Evolutionary conservation across 345 rosid genomes (phyloP).

Genomic region (Carallia brachiata): DNA sequence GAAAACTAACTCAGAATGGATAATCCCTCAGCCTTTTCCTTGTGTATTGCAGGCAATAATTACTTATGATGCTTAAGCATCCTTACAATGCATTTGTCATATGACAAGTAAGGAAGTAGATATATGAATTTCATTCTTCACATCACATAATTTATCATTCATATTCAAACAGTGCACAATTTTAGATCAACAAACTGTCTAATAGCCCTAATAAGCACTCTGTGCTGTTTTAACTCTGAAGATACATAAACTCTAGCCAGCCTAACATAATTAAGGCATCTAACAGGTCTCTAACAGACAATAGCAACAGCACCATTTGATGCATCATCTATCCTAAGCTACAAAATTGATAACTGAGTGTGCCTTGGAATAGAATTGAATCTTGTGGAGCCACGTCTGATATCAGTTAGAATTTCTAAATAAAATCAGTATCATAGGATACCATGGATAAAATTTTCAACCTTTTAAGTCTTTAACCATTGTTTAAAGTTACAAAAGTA

Average conservation of each 20-base stretch:
- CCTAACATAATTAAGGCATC: too few relatives aligned
- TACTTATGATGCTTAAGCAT: not conserved
- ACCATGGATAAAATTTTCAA: not conserved
- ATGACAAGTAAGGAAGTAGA: not conserved
- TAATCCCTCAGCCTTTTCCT: not conserved
- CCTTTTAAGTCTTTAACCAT: not conserved
- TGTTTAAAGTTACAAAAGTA: not conserved
- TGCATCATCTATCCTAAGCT: too few relatives aligned
- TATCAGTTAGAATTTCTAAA: not conserved
- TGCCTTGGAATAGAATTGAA: constrained; percentile 1
- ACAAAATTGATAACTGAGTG: too few relatives aligned
- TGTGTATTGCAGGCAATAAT: not conserved
- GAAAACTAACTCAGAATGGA: too few relatives aligned
- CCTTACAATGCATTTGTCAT: not conserved
- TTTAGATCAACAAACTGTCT: not conserved
- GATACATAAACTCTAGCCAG: not conserved
- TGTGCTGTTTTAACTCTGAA: not conserved
- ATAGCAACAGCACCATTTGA: too few relatives aligned
- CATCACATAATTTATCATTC: not conserved
- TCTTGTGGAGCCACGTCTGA: not conserved
- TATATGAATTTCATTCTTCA: not conserved
- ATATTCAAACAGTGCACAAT: not conserved
- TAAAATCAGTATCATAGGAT: not conserved
- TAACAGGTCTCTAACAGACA: too few relatives aligned
- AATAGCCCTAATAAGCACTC: not conserved